phyloP scores from a whole-genome alignment of 345 rosid genomes.

The Ceriops decandra region DNA sequence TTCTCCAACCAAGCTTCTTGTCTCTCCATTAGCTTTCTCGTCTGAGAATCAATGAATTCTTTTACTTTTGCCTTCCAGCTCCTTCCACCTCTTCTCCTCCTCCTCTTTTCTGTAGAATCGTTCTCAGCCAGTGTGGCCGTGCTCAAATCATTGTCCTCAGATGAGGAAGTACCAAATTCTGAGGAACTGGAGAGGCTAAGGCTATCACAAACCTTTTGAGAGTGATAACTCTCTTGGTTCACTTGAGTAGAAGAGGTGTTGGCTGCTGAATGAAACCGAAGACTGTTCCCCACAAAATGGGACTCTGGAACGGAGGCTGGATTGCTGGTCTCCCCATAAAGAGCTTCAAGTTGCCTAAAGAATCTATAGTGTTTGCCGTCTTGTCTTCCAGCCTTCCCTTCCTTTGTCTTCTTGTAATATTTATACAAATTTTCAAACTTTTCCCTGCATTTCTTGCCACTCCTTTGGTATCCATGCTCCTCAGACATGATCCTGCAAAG shows the following conservation, averaged over 20 bases:
- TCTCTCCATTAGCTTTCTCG: constrained; percentile 76
- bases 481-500: constrained; percentile 74
- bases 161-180: constrained; percentile 61
- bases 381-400: constrained; percentile 96
- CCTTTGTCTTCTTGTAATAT: constrained; percentile 96
- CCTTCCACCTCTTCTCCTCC: constrained; percentile 48
- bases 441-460: constrained; percentile 97
- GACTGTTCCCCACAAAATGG: constrained; percentile 30
- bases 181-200: constrained; percentile 78
- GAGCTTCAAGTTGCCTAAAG: constrained; percentile 94
- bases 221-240: constrained; percentile 29
- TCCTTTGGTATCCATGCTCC: constrained; percentile 93
- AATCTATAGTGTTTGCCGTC: constrained; percentile 95
- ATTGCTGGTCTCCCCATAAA: constrained; percentile 67
- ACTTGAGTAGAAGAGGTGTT: constrained; percentile 18
- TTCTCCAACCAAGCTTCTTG: constrained; percentile 83
- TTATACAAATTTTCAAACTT: constrained; percentile 97
- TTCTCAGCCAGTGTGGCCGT: constrained; percentile 26
- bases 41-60: constrained; percentile 69
- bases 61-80: constrained; percentile 76
- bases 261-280: constrained; percentile 37
- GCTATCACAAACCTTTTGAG: constrained; percentile 54
- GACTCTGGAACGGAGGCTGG: constrained; percentile 45
- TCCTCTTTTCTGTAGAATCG: constrained; percentile 46
- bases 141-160: constrained; percentile 44